A percentile compares a stretch with the other conserved stretches of the same genome.
Conservation (phyloP, 768 basidiomycete species). For the Jaapia argillacea region DNA sequence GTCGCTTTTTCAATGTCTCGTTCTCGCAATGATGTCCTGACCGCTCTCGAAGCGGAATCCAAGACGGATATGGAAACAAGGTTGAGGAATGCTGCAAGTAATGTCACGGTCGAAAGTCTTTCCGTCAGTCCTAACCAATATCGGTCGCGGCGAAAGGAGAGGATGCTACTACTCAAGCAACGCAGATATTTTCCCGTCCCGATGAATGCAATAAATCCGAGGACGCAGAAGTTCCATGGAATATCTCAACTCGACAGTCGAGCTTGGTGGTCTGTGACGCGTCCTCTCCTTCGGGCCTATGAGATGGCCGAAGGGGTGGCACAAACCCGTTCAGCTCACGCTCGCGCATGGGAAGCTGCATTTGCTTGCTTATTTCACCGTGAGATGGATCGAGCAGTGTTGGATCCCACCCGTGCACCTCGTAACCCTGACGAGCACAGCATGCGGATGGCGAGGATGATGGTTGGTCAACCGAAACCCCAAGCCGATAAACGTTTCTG, state of each 20-base stretch:
- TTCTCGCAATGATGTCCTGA: conserved; percentile 24
- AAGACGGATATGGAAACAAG: conserved; percentile 7
- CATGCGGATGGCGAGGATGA: conserved; percentile 37
- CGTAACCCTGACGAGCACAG: conserved; percentile 36
- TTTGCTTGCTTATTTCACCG: conserved; percentile 38
- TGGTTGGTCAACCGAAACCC: conserved; percentile 48
- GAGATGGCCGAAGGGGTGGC: conserved; percentile 28
- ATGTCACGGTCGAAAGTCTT: conserved; percentile 12
- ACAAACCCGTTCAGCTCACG: conserved; percentile 41
- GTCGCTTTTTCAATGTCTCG: conserved; percentile 41
- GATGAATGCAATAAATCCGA: conserved; percentile 18
- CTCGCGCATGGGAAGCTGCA: conserved; percentile 51
- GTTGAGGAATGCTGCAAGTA: conserved; percentile 5
- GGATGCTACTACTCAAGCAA: conserved; percentile 6
- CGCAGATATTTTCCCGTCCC: conserved; percentile 16
- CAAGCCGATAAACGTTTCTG: conserved; percentile 48
- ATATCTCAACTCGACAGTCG: conserved; percentile 21
- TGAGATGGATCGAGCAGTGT: conserved; percentile 27
- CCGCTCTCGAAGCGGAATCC: conserved; percentile 19
- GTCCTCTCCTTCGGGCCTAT: conserved; percentile 29
- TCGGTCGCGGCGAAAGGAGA: conserved; percentile 1
- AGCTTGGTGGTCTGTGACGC: conserved; percentile 30
- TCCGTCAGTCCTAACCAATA: conserved; percentile 3
- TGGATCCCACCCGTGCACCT: conserved; percentile 25
- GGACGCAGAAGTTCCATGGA: conserved; percentile 14